A percentile compares a stretch with the other conserved stretches of the same genome.
These are phyloP conservation scores for Pleurotus cornucopiae DNA, from an alignment of 768 basidiomycete species.

Conservation along the genomic window DNA sequence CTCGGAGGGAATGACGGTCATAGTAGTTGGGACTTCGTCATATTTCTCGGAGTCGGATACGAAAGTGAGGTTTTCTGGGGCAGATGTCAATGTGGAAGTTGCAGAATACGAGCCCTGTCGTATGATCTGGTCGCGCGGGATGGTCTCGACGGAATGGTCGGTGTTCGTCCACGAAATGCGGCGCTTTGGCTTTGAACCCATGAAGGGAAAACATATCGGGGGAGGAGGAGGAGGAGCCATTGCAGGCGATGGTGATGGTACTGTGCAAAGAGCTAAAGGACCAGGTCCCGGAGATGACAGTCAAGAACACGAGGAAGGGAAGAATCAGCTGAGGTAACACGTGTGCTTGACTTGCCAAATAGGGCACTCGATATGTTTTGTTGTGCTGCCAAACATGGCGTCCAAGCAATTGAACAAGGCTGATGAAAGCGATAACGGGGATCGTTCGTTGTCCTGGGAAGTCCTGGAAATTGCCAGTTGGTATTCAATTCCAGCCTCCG, in stretches of 20 bases:
- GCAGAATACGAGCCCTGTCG: slow-evolving; percentile 41
- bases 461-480: too few relatives aligned
- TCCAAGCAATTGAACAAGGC: too few relatives aligned
- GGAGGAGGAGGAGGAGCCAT: slow-evolving; percentile 52
- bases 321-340: slow-evolving; percentile 20
- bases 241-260: slow-evolving; percentile 23
- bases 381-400: not conserved
- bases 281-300: slow-evolving; percentile 19
- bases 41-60: slow-evolving; percentile 61
- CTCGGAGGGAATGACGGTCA: slow-evolving; percentile 24
- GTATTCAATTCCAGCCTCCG: not conserved
- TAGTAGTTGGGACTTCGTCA: slow-evolving; percentile 36
- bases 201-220: slow-evolving; percentile 60
- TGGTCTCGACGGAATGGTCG: slow-evolving; percentile 10
- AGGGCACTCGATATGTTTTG: not conserved
- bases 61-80: slow-evolving; percentile 49
- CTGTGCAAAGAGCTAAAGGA: slow-evolving; percentile 13
- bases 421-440: too few relatives aligned
- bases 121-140: slow-evolving; percentile 27
- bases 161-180: slow-evolving; percentile 42
- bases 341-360: slow-evolving; percentile 17
- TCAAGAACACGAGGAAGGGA: slow-evolving; percentile 8
- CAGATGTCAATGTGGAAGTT: slow-evolving; percentile 36
- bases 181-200: slow-evolving; percentile 41
- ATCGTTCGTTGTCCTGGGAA: too few relatives aligned